A percentile compares a stretch with the other conserved stretches of the same genome.
phyloP scores from a whole-genome alignment of 2,329 filamentous ascomycete species.

The Pseudogymnoascus sp. region DNA sequence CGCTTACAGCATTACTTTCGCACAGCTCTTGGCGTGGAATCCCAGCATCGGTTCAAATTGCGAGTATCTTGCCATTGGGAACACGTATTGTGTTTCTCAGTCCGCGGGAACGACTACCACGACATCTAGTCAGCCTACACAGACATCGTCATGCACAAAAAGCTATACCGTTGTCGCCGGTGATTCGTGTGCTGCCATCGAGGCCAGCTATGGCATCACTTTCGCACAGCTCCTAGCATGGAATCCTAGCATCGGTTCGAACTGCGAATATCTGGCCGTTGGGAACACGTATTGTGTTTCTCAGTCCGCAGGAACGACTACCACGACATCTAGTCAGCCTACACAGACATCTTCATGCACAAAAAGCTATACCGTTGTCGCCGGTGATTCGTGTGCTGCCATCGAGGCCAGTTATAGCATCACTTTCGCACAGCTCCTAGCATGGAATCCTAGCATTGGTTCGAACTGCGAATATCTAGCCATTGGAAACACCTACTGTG shows the following conservation, averaged over 20 bases:
- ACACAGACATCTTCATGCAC: constrained; percentile 28
- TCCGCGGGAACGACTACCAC: constrained; percentile 7
- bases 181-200: constrained; percentile 27
- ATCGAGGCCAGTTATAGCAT: constrained; percentile 26
- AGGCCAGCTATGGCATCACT: constrained; percentile 21
- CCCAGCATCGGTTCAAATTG: constrained; percentile 28
- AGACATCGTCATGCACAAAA: constrained; percentile 29
- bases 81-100: constrained; percentile 27
- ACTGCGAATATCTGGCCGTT: constrained; percentile 22
- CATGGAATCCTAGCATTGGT: constrained; percentile 23
- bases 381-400: constrained; percentile 23
- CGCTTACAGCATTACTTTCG: constrained; percentile 1
- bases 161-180: constrained; percentile 26
- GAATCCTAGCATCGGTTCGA: constrained; percentile 21
- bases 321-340: constrained; percentile 23
- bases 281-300: constrained; percentile 27
- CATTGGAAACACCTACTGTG: constrained; percentile 26
- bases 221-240: constrained; percentile 25
- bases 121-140: constrained; percentile 25
- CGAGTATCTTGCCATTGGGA: constrained; percentile 22
- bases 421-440: constrained; percentile 24
- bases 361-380: constrained; percentile 28
- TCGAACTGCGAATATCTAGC: constrained; percentile 24
- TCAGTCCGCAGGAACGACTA: background rate
- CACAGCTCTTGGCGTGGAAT: constrained; percentile 22